Base-by-base conservation (phyloP, 129 eudicot genomes). In the Heracleum sosnowskyi region DNA sequence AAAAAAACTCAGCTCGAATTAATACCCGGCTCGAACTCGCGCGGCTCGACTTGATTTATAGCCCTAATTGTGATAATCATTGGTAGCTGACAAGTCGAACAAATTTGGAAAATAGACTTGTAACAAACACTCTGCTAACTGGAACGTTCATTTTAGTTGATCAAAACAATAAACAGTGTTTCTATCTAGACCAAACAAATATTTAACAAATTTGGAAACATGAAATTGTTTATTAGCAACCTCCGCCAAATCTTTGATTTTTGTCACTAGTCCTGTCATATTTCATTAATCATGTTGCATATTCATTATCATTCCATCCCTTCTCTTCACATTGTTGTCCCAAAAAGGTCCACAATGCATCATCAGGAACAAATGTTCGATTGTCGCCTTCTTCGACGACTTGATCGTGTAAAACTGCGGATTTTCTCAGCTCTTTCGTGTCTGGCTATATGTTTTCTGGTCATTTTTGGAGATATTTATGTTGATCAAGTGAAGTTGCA, bases 361-460 rank as follows among this genome's bases (percentile, higher is more conserved):
- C n/a, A 60, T 0, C 75, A 70, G 16, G 18, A 8, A 40, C 74
- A 44, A 13, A 77, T 76, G 83, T 37, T 81, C 22, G 82, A 83
- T 31, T 47, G 57, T 37, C 76, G 71, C 66, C 79, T 78, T 37
- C 28, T 68, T 35, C 72, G 71, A 62, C 77, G 81, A 16, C 57
- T 69, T 22, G 20, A 73, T 75, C 69, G 74, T 3, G 33, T 76
- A 53, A 82, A 73, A 60, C 1, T 82, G 12, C 77, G 80, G 20
- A 17, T 86, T 2, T 82, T 81, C 64, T 84, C 86, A 2, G 80
- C 69, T 37, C 57, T 84, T 35, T 85, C 82, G 0, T 71, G 76
- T 34, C 69, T 73, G 2, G 44, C 74, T 29, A n/a, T 88, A 4
- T 62, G 84, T 64, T 41, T 78, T 17, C 10, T 87, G 26, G 55